A percentile compares a stretch with the other conserved stretches of the same genome.
Evolutionary conservation across 352 stramenopile species (phyloP).

Genomic region (Globisporangium mamillatum): DNA sequence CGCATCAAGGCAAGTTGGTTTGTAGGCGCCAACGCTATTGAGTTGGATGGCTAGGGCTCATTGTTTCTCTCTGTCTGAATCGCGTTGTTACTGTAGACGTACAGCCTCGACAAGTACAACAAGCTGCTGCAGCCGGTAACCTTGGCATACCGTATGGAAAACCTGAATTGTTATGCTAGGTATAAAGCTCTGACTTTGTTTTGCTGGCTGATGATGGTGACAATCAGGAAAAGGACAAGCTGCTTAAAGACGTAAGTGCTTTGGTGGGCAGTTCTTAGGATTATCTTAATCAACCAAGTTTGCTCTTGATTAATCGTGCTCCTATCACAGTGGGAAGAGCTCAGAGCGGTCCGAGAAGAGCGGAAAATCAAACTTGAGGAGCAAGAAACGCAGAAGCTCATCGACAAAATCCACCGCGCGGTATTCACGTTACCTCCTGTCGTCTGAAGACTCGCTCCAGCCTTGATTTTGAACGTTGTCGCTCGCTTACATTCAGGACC

Average conservation of each 20-base stretch:
- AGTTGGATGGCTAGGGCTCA: not conserved
- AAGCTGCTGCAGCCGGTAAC: constrained; percentile 31
- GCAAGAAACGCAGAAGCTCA: constrained; percentile 25
- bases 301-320: not conserved
- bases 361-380: constrained; percentile 28
- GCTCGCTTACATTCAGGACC: constrained; percentile 29
- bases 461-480: not conserved
- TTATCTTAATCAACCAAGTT: not conserved
- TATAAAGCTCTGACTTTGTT: no score
- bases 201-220: not conserved
- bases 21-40: not conserved
- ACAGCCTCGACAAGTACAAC: constrained; percentile 27
- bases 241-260: constrained; percentile 28
- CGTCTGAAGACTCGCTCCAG: not conserved
- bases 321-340: constrained; percentile 41
- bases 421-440: constrained; percentile 10
- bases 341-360: constrained; percentile 35
- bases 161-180: no score
- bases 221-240: constrained; percentile 35
- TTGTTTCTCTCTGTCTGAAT: not conserved
- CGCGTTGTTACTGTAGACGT: constrained; percentile 20
- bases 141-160: no score
- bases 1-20: constrained; percentile 31
- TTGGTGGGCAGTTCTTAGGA: no score
- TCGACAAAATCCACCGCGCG: constrained; percentile 34